Evolutionary conservation across 768 basidiomycete genomes (phyloP).

Genomic region (Fistulinella prunicolor): DNA sequence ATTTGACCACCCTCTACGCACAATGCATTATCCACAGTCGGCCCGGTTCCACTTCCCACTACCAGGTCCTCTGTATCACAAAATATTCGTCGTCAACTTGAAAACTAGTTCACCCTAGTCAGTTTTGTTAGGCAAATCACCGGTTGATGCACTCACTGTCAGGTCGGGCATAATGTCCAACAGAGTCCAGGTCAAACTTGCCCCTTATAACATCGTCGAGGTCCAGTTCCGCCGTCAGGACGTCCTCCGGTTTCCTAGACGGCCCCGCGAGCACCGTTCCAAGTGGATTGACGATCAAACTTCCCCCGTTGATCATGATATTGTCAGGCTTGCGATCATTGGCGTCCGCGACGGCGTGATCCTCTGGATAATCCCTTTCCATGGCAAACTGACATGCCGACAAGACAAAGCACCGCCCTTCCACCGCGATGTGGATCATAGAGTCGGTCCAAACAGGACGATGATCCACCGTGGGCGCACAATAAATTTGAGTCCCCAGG

Average conservation of each 20-base stretch:
- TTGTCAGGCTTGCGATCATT: constrained; percentile 41
- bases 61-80: no score
- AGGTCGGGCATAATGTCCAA: constrained; percentile 59
- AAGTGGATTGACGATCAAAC: constrained; percentile 56
- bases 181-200: constrained; percentile 61
- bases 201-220: constrained; percentile 53
- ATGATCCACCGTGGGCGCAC: constrained; percentile 64
- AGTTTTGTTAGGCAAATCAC: constrained; percentile 3
- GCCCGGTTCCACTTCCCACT: no score
- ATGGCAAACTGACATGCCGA: constrained; percentile 59
- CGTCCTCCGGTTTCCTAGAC: constrained; percentile 47
- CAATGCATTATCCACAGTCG: no score
- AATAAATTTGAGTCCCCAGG: constrained; percentile 57
- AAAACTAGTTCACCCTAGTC: constrained; percentile 24
- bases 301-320: constrained; percentile 60
- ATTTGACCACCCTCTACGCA: no score
- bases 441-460: constrained; percentile 54
- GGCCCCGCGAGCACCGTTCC: constrained; percentile 62
- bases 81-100: constrained; percentile 17
- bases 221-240: constrained; percentile 56
- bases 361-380: constrained; percentile 50
- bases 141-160: constrained; percentile 41
- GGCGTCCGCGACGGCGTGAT: constrained; percentile 42
- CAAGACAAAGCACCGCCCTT: constrained; percentile 69
- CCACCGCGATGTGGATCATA: constrained; percentile 62